Evolutionary conservation across 2,329 filamentous ascomycete genomes (phyloP), one percentile per base, ranked within the genome.

Genomic region (Venturia asperata): DNA sequence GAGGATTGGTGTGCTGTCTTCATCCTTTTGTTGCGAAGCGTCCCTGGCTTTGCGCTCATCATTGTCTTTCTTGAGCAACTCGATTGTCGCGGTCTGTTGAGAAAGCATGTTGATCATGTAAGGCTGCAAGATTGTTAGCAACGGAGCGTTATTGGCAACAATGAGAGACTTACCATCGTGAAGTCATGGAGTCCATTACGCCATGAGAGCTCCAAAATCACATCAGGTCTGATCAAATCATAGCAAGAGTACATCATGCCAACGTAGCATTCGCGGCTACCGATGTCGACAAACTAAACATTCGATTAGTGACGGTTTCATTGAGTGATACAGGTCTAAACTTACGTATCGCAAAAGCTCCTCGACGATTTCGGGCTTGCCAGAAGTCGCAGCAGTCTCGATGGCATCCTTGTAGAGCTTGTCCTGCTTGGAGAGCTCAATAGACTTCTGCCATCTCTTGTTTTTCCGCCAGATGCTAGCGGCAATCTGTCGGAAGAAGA

Each of bases 341-440:
- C 93, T 88, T 86, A 97, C 93, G 79, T 99, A 99, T 79, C 91
- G 90, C 67, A 99, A 82, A 60, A 99, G 83, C 72, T 99, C 94
- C 78, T 97, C 94, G 49, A 99, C 93, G 70, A 97, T 89, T 39
- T 97, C 92, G 15, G 83, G 75, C 84, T 97, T 97, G 74, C 84
- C 83, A 63, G 93, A 97, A 65, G 97, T 90, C 37, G 94, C 94
- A 41, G 95, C 86, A 17, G 94, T 99, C 83, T 99, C 94, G 68
- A 99, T 97, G 34, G 95, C 94, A 79, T 99, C 94, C 83, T 97
- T 97, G 88, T 94, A 99, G 19, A 99, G 83, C 85, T 97, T 97
- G 82, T 99, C 94, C 77, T 99, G 93, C 84, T 99, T 99, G 19
- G 93, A 97, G 60, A 99, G 82, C 42, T 91, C 86, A 77, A 99